Evolutionary conservation across 164 flowering plant genomes (phyloP), one percentile per base, ranked within the genome.

Genomic region (Chimonanthus praecox): DNA sequence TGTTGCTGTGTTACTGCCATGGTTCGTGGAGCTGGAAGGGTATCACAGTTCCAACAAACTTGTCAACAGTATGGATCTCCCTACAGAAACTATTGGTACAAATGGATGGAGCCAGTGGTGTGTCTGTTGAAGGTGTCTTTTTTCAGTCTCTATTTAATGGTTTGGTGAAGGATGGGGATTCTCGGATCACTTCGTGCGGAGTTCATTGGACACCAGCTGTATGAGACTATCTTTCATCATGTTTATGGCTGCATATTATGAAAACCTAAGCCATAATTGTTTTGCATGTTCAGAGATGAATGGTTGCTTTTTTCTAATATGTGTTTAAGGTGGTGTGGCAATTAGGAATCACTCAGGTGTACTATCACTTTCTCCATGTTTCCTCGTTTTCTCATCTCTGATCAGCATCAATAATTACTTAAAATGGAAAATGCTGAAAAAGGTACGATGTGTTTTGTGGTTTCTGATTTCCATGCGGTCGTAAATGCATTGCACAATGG

Each of bases 11-110:
- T 95, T 77, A 83, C 76, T 84, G 94, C 94, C 18, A 95, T 93
- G 98, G 97, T 95, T 78, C 95, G 97, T 77, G 99, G 98, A 75
- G 96, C 94, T 76, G 85, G 94, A 7, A 90, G 99, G 98, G 89
- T 51, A 70, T 92, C 48, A 88, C 94, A 7, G 90, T 95, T 80
- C 99, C 99, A 2, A 88, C 88, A 69, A 93, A 93, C 85, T 78
- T 93, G 68, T 79, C 97, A 0, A 82, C 80, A 7, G 83, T 92
- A 82, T 95, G 99, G 99, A 87, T 88, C 76, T 83, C 86, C 6
- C 84, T 93, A 74, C 99, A 92, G 85, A 89, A 87, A 58, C 74
- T 88, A 16, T 74, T 93, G 80, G 89, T 81, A 71, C 92, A 87
- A 76, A 87, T 84, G 84, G 84, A 90, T 79, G 94, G 94, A 48